Evolutionary conservation across 805 yeast genomes (phyloP).

Genomic region (Ogataea angusta): DNA sequence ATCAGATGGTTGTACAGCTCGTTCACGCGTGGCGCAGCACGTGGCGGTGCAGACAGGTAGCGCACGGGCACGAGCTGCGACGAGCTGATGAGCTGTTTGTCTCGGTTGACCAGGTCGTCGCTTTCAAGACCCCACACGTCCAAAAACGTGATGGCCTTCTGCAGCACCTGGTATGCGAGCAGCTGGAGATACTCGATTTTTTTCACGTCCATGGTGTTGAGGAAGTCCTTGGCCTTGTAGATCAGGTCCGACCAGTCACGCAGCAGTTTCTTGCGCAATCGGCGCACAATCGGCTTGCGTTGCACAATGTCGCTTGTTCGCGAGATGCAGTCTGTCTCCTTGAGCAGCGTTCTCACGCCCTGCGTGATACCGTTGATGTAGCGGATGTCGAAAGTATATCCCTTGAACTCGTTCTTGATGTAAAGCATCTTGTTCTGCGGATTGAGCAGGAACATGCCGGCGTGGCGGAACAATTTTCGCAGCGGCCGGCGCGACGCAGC

Average conservation of each 20-base stretch:
- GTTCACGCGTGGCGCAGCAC: conserved; percentile 57
- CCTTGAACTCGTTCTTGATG: conserved; percentile 33
- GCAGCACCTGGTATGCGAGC: conserved; percentile 63
- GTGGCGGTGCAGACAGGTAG: conserved; percentile 52
- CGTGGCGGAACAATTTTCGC: conserved; percentile 52
- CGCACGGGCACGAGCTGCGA: conserved; percentile 33
- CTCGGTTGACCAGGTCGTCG: conserved; percentile 35
- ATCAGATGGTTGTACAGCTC: conserved; percentile 61
- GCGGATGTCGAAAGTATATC: conserved; percentile 52
- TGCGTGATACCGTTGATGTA: conserved; percentile 66
- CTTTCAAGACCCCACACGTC: conserved; percentile 72
- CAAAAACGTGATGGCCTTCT: conserved; percentile 61
- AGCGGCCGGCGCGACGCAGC: conserved; percentile 51
- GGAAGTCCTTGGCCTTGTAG: conserved; percentile 71
- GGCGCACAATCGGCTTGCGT: conserved; percentile 56
- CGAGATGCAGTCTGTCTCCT: conserved; percentile 70
- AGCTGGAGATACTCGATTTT: conserved; percentile 61
- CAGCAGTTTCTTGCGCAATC: conserved; percentile 61
- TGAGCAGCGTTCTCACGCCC: conserved; percentile 64
- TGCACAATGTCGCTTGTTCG: conserved; percentile 69
- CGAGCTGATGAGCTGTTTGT: conserved; percentile 4
- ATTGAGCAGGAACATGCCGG: conserved; percentile 63
- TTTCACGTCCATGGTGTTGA: conserved; percentile 54
- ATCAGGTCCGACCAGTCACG: conserved; percentile 81
- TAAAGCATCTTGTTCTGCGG: conserved; percentile 51